Evolutionary conservation across 495 filamentous ascomycete genomes (phyloP), one percentile per base, ranked within the genome.

Genomic region (Talaromyces wortmannii): DNA sequence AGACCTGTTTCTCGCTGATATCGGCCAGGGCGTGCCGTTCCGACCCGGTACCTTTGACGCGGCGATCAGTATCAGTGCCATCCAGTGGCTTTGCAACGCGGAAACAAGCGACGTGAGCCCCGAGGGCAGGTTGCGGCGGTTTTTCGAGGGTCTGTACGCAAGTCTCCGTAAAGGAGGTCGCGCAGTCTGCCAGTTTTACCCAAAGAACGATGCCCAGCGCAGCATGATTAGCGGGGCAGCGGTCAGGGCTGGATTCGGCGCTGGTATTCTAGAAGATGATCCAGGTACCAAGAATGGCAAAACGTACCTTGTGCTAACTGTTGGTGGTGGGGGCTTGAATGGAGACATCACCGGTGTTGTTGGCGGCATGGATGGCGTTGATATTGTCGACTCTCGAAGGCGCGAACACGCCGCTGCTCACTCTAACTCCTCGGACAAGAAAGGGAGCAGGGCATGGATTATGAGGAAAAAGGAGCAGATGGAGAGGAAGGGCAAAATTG

Each of bases 21-120:
- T 95, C 48, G 94, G 94, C 0, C 94, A 98, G 65, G 94, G 95
- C 2, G 83, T 98, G 1, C 94, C 95, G 6, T 97, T 98, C 69
- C 87, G 94, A 7, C 80, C 94, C 0, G 94, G 94, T 7, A 82
- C 87, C 0, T 97, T 98, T 67, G 94, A 98, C 70, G 94, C 92
- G 6, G 94, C 94, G 12, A 89, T 98, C 59, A 90, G 84, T 62
- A 97, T 98, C 63, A 88, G 83, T 68, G 94, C 94, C 2, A 88
- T 98, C 31, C 94, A 98, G 67, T 98, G 94, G 94, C 78, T 98
- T 5, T 98, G 94, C 69, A 97, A 96, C 72, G 94, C 91, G 15
- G 95, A 97, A 65, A 85, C 81, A 51, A 87, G 82, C 61, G 89
- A 95, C 15, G 91, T 92, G 7, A 86, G 80, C 8, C 82, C 90